These are phyloP conservation scores for Chalciporus chontae DNA, from an alignment of 768 basidiomycete species.

Conservation along the genomic window DNA sequence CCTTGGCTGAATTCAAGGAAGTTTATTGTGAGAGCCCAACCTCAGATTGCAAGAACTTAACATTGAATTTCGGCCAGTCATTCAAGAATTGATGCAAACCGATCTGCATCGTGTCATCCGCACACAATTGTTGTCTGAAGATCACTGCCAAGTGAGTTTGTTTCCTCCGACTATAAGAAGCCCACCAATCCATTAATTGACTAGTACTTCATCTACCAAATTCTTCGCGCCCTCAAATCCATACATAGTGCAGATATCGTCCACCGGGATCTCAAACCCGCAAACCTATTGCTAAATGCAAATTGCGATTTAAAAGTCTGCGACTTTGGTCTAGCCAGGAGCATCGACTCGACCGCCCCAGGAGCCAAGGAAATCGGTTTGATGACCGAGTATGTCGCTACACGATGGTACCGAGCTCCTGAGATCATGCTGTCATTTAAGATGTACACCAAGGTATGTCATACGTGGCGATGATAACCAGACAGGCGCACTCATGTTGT, in stretches of 20 bases:
- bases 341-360: constrained; percentile 49
- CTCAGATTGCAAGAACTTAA: neutral
- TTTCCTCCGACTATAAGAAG: neutral
- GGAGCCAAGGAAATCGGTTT: constrained; percentile 61
- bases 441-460: constrained; percentile 68
- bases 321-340: constrained; percentile 83
- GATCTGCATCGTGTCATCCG: constrained; percentile 90
- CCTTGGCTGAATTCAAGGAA: constrained; percentile 76
- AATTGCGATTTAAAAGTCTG: constrained; percentile 89
- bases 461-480: neutral
- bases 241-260: constrained; percentile 85
- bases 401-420: constrained; percentile 89
- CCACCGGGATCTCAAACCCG: constrained; percentile 79
- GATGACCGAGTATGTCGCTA: constrained; percentile 87
- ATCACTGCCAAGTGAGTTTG: constrained; percentile 69
- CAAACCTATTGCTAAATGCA: constrained; percentile 83
- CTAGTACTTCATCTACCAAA: constrained; percentile 81
- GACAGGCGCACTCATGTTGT: constrained; percentile 1
- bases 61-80: constrained; percentile 41
- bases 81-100: constrained; percentile 88
- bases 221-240: constrained; percentile 82
- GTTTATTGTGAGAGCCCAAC: constrained; percentile 61
- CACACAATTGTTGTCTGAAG: constrained; percentile 86
- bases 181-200: constrained; percentile 9
- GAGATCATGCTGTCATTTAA: constrained; percentile 96